Base-by-base conservation (phyloP, 331 rosid species). In the Erythrophleum ivorense region DNA sequence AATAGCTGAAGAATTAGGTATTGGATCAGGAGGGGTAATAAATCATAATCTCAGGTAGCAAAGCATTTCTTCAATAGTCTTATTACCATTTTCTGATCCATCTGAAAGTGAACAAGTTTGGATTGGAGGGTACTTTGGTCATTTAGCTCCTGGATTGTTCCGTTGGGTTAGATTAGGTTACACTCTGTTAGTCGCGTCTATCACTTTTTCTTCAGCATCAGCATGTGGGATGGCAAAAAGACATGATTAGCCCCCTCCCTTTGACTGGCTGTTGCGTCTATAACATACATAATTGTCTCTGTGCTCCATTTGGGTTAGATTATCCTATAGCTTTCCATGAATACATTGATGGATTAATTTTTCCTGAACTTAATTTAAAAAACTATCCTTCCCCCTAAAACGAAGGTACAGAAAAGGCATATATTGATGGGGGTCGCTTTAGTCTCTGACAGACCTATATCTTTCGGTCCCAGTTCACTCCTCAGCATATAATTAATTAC, bases 91-190 rank as follows among this genome's bases (percentile, higher is more conserved):
- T 45, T 66, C 67, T 76, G 86, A 75, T 24, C 48, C 46, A 31
- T 76, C 81, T 80, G 81, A 16, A 80, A 76, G 71, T 19, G 63
- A 62, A 48, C 76, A 34, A 59, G 74, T 69, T 78, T 77, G 67
- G 31, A 43, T 54, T 18, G 34, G 82, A 81, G 93, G 97, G 92
- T 50, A 78, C 50, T 82, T 82, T 76, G 68, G 98, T 87, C 87
- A 88, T 85, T 87, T 81, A 41, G 34, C 43, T 52, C 31, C 4
- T 2, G 3, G 40, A 55, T 53, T 80, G 74, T 69, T 63, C 79
- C 78, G 71, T 52, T 86, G 83, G 40, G 84, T 73, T 83, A 29
- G 85, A 86, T 85, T 78, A 31, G 73, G 84, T 62, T 62, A 15
- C 80, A 21, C 73, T 69, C 21, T 76, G 77, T 55, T 34, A 64